Conservation (phyloP, 192 early-diverging fungal genomes). For the Funneliformis geosporum region DNA sequence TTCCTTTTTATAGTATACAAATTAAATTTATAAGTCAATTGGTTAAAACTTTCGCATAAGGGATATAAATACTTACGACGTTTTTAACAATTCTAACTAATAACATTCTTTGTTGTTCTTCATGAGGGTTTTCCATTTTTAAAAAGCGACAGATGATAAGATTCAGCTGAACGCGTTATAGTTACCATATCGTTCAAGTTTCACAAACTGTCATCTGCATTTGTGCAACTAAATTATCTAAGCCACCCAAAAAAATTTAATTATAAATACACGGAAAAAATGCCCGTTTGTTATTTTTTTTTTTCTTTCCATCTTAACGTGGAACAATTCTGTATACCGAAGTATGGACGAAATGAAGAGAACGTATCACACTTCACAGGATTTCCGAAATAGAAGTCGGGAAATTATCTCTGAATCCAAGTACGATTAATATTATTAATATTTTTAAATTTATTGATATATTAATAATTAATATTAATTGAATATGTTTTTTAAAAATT, state of each 20-base stretch:
- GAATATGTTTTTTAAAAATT: neutral
- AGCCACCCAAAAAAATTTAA: neutral
- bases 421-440: neutral
- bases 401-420: neutral
- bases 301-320: neutral
- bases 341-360: neutral
- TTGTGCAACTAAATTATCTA: neutral
- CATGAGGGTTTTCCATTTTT: conserved; percentile 38
- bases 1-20: conserved; percentile 25
- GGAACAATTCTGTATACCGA: neutral
- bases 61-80: conserved; percentile 34
- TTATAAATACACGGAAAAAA: neutral
- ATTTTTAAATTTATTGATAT: neutral
- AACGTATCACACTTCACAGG: neutral
- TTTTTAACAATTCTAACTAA: conserved; percentile 43
- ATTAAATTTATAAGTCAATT: neutral
- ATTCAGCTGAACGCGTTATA: too few species aligned
- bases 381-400: neutral
- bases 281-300: neutral
- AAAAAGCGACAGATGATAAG: too few species aligned
- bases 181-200: neutral
- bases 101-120: conserved; percentile 45
- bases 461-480: neutral
- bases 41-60: neutral
- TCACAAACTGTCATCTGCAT: too few species aligned